A percentile compares a stretch with the other conserved stretches of the same genome.
These are phyloP conservation scores for Theobroma grandiflorum DNA, from an alignment of 441 rosid species.

Conservation along the genomic window DNA sequence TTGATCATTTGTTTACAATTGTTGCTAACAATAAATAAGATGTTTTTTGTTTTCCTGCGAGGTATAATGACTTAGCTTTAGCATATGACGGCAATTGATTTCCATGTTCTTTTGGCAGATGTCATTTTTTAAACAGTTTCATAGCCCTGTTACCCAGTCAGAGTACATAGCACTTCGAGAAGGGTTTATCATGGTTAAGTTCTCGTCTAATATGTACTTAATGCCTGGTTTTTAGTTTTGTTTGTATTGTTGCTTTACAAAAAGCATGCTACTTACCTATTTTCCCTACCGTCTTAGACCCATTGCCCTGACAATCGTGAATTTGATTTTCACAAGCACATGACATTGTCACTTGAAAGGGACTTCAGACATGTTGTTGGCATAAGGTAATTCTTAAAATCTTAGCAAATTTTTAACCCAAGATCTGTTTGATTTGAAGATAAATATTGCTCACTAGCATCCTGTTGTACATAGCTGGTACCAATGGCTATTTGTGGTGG, in stretches of 20 bases:
- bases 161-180: conserved; percentile 78
- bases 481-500: conserved; percentile 88
- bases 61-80: background rate
- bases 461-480: conserved; percentile 61
- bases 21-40: no score
- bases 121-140: conserved; percentile 84
- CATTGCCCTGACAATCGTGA: conserved; percentile 42
- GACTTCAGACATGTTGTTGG: conserved; percentile 79
- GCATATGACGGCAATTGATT: background rate
- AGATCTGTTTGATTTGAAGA: background rate
- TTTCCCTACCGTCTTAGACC: conserved; percentile 39
- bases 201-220: background rate
- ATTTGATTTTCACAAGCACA: conserved; percentile 71
- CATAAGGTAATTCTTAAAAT: conserved; percentile 59
- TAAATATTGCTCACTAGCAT: background rate
- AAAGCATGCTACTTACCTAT: background rate
- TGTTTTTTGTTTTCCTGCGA: no score
- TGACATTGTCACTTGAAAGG: conserved; percentile 63
- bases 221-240: background rate
- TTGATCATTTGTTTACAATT: background rate
- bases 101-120: conserved; percentile 48
- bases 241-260: background rate
- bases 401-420: background rate
- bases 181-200: conserved; percentile 72
- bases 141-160: conserved; percentile 69